These are phyloP conservation scores for Pseudonectria foliicola DNA, from an alignment of 2,329 filamentous ascomycete species.

Conservation along the genomic window DNA sequence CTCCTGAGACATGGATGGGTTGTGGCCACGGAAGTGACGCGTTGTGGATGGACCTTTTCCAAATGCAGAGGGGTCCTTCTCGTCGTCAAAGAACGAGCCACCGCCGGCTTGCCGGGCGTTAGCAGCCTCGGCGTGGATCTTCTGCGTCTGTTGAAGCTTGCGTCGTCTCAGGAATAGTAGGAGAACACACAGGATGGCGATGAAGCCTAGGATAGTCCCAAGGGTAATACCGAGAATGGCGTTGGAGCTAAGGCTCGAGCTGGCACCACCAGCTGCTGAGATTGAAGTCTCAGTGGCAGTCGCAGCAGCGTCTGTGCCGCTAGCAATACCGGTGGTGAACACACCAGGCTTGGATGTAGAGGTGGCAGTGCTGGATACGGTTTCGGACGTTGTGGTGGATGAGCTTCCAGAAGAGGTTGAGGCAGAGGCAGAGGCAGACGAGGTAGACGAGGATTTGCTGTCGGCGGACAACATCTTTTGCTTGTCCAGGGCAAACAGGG, in stretches of 20 bases:
- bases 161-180: conserved; percentile 50
- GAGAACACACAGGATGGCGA: conserved; percentile 62
- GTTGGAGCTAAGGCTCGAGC: conserved; percentile 33
- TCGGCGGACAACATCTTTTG: conserved; percentile 30
- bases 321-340: conserved; percentile 21
- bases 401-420: conserved; percentile 15
- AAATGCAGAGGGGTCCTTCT: conserved; percentile 49
- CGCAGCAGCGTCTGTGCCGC: conserved; percentile 22
- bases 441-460: conserved; percentile 20
- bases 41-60: conserved; percentile 33
- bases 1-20: conserved; percentile 43
- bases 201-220: conserved; percentile 70
- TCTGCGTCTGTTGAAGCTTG: conserved; percentile 47
- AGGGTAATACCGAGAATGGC: conserved; percentile 74
- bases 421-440: conserved; percentile 20
- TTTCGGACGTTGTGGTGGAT: conserved; percentile 19
- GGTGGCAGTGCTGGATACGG: conserved; percentile 9
- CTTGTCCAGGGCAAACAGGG: conserved; percentile 48
- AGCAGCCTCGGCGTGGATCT: conserved; percentile 33
- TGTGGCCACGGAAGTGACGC: conserved; percentile 43
- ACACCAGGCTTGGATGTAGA: conserved; percentile 9
- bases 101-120: conserved; percentile 37
- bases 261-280: conserved; percentile 6
- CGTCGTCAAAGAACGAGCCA: conserved; percentile 46
- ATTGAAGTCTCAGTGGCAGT: conserved; percentile 10